Base-by-base conservation (phyloP, 495 filamentous ascomycete species). In the Aspergillus mulundensis region DNA sequence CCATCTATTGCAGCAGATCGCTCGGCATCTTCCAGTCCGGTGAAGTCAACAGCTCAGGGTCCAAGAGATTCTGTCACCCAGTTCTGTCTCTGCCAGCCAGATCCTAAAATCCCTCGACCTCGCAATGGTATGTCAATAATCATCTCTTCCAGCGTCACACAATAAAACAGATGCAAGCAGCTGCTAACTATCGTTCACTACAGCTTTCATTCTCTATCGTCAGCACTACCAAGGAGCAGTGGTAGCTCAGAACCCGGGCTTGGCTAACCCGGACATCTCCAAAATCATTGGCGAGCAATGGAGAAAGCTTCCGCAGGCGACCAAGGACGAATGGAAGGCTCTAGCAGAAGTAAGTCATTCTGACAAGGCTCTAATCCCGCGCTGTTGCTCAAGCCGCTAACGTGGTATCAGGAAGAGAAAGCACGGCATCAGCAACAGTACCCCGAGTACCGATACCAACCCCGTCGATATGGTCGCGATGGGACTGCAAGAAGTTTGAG, bases 221-320 rank as follows among this genome's bases (percentile, higher is more conserved):
- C 94, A 97, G 68, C 89, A 95, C 70, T 86, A 94, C 65, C 94
- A 97, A 74, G 84, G 85, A 6, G 73, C 80, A 8, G 88, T 97
- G 10, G 87, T 93, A 7, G 79, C 84, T 11, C 83, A 88, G 62
- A 80, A 97, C 65, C 94, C 92, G 6, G 90, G 91, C 40, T 83
- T 96, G 59, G 84, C 95, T 32, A 98, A 98, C 71, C 94, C 94
- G 5, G 91, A 98, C 47, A 96, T 98, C 56, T 97, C 94, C 36
- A 97, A 97, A 72, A 94, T 97, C 61, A 96, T 97, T 64, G 94
- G 95, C 41, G 87, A 92, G 64, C 86, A 90, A 80, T 98, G 94
- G 94, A 82, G 85, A 56, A 76, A 81, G 57, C 83, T 91, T 58
- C 75, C 85, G 5, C 77, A 86, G 30, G 84, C 89, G n/a, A 78